Evolutionary conservation across 176 grass and related monocot species (phyloP).

Genomic region (Oryza meridionalis): DNA sequence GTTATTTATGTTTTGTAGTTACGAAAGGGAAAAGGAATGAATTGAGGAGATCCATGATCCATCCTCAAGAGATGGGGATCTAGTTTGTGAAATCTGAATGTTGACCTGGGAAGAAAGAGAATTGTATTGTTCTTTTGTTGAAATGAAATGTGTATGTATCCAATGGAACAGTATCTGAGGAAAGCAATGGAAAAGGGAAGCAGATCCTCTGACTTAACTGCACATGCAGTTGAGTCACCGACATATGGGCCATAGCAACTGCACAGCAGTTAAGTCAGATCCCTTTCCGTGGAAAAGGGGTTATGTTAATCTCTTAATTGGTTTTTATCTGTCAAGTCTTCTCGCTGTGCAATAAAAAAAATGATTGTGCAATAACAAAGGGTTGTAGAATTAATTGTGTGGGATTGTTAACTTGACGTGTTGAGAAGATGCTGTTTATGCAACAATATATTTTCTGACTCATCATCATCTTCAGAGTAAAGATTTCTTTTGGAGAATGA

Average conservation of each 20-base stretch:
- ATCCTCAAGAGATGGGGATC: not conserved
- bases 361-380: too few species aligned
- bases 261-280: too few species aligned
- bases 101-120: not conserved
- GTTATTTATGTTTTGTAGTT: not conserved
- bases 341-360: not conserved
- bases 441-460: not conserved
- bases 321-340: not conserved
- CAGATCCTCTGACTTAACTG: too few species aligned
- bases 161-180: not conserved
- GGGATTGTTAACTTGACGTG: not conserved
- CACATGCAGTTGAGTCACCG: too few species aligned
- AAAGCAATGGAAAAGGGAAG: too few species aligned
- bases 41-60: not conserved
- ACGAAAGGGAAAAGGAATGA: not conserved
- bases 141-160: not conserved
- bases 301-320: not conserved
- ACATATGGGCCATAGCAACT: too few species aligned
- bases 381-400: not conserved
- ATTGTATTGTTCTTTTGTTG: not conserved
- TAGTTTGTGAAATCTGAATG: constrained; percentile 5
- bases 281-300: not conserved
- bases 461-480: too few species aligned
- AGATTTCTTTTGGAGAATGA: not conserved
- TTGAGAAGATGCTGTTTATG: not conserved